phyloP scores from a whole-genome alignment of 2,329 filamentous ascomycete species.

The Pestalotiopsis sp. region DNA sequence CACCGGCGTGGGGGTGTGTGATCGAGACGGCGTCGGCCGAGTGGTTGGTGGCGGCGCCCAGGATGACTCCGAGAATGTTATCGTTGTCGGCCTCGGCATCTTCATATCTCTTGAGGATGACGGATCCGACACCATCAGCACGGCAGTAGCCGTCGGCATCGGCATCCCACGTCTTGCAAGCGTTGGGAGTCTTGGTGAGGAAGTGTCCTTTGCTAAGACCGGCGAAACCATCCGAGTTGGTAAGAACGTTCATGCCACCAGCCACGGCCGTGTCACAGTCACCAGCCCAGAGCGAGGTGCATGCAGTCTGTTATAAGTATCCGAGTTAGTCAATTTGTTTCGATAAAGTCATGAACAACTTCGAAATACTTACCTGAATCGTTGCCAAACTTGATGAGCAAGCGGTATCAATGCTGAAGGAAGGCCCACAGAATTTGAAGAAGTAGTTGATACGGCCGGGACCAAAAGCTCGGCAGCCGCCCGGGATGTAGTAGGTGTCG shows the following conservation, averaged over 20 bases:
- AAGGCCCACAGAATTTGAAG: slow-evolving; percentile 76
- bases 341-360: not conserved
- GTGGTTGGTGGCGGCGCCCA: slow-evolving; percentile 69
- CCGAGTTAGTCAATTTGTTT: not conserved
- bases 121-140: slow-evolving; percentile 24
- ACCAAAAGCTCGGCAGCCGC: slow-evolving; percentile 44
- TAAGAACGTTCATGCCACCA: slow-evolving; percentile 67
- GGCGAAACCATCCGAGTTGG: slow-evolving; percentile 67
- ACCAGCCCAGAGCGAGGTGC: slow-evolving; percentile 56
- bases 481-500: slow-evolving; percentile 56
- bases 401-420: slow-evolving; percentile 73
- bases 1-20: slow-evolving; percentile 71
- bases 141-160: slow-evolving; percentile 59
- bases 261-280: slow-evolving; percentile 68
- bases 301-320: slow-evolving; percentile 40
- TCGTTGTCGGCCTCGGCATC: slow-evolving; percentile 20
- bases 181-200: slow-evolving; percentile 48
- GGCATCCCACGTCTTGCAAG: slow-evolving; percentile 61
- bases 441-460: slow-evolving; percentile 72
- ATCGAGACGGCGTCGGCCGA: slow-evolving; percentile 72
- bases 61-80: slow-evolving; percentile 35
- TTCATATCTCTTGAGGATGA: slow-evolving; percentile 26
- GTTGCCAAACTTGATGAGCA: slow-evolving; percentile 76
- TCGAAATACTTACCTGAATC: slow-evolving; percentile 53
- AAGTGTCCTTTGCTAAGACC: slow-evolving; percentile 68